A percentile compares a stretch with the other conserved stretches of the same genome.
Conservation (phyloP, 2,329 filamentous ascomycete species). For the Exophiala dermatitidis region DNA sequence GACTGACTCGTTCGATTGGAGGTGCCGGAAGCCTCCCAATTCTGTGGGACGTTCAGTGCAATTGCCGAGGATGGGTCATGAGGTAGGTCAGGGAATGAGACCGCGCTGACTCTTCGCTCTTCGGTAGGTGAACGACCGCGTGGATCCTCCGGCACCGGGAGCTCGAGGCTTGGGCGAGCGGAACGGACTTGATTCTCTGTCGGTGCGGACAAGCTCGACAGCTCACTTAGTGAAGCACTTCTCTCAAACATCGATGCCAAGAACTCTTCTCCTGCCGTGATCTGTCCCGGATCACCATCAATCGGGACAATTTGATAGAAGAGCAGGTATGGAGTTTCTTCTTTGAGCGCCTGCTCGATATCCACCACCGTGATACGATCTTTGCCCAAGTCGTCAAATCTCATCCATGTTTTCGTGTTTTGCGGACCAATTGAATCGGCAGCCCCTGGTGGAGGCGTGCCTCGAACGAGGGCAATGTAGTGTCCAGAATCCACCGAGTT, state of each 20-base stretch:
- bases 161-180: slow-evolving; percentile 35
- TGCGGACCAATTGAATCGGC: slow-evolving; percentile 40
- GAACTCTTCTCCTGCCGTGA: slow-evolving; percentile 33
- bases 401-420: slow-evolving; percentile 72
- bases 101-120: slow-evolving; percentile 28
- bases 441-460: slow-evolving; percentile 46
- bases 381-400: slow-evolving; percentile 78
- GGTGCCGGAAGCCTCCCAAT: slow-evolving; percentile 4
- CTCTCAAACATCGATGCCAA: slow-evolving; percentile 25
- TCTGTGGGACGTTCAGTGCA: slow-evolving; percentile 10
- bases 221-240: slow-evolving; percentile 16
- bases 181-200: slow-evolving; percentile 21
- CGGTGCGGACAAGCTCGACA: slow-evolving; percentile 10
- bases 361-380: slow-evolving; percentile 69
- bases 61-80: slow-evolving; percentile 7
- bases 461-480: slow-evolving; percentile 78
- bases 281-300: slow-evolving; percentile 52
- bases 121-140: slow-evolving; percentile 20
- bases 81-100: slow-evolving; percentile 29
- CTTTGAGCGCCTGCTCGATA: slow-evolving; percentile 66
- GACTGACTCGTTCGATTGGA: slow-evolving; percentile 5
- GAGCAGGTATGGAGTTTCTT: slow-evolving; percentile 88
- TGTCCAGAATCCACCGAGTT: slow-evolving; percentile 81
- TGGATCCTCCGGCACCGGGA: slow-evolving; percentile 29
- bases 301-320: slow-evolving; percentile 94